phyloP scores from a whole-genome alignment of 2,329 filamentous ascomycete genomes.

The Fusarium chlamydosporum region DNA sequence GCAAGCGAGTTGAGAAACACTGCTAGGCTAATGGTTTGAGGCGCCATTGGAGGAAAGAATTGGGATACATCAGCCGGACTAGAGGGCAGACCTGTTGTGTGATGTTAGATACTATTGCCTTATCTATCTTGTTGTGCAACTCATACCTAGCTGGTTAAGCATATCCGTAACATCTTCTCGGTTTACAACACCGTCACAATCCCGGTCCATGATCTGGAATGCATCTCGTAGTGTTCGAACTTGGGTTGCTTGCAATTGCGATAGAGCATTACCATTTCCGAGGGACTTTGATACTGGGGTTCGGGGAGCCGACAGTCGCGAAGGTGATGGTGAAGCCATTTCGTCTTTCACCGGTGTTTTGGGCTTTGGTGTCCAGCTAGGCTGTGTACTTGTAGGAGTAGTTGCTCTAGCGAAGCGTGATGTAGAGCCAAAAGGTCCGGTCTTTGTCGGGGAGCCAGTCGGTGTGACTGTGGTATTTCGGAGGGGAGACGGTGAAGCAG shows the following conservation, averaged over 20 bases:
- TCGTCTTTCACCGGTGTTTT: conserved; percentile 46
- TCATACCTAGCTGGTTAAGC: conserved; percentile 82
- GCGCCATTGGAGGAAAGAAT: conserved; percentile 83
- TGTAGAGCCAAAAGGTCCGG: conserved; percentile 47
- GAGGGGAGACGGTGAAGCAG: conserved; percentile 75
- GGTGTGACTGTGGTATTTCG: conserved; percentile 71
- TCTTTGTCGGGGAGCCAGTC: conserved; percentile 71
- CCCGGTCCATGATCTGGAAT: conserved; percentile 92
- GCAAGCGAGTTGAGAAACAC: conserved; percentile 88
- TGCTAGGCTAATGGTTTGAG: conserved; percentile 84
- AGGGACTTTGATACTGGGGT: conserved; percentile 55
- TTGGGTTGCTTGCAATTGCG: conserved; percentile 83
- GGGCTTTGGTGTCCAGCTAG: conserved; percentile 57
- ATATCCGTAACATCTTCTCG: conserved; percentile 89
- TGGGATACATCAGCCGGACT: conserved; percentile 77
- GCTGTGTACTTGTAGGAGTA: conserved; percentile 53
- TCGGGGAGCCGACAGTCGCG: conserved; percentile 53
- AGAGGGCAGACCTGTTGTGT: conserved; percentile 77
- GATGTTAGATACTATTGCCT: conserved; percentile 16
- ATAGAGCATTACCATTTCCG: conserved; percentile 69
- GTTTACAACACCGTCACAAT: conserved; percentile 86
- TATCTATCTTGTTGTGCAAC: neutral
- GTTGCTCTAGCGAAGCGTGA: conserved; percentile 59
- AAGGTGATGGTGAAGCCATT: conserved; percentile 47
- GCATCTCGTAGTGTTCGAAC: conserved; percentile 90